Base-by-base conservation (phyloP, 345 rosid genomes). In the Acer yangbiense region DNA sequence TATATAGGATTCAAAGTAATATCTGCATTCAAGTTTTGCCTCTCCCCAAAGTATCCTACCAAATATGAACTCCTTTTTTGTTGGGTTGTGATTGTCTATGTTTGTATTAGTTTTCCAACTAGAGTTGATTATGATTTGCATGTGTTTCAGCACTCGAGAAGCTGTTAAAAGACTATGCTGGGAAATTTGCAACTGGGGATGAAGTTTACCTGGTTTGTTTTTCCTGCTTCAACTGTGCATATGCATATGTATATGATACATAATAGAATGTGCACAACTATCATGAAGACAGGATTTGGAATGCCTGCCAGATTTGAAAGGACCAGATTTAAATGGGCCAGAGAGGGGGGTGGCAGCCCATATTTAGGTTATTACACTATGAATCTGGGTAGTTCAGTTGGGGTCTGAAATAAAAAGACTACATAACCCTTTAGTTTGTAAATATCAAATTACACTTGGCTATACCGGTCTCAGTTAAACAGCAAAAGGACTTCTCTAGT, bases 111-210 rank as follows among this genome's bases (percentile, higher is more conserved):
- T 71, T 71, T 71, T 27, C 16, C 32, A 1, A 3, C 46, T 50
- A 55, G 25, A 54, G 50, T 58, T 80, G 62, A 43, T 43, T 12
- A 25, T 12, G n/a, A 20, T 21, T 41, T 66, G 11, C 58, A 16
- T 76, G 58, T 83, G 70, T 82, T 79, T 82, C 86, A 95, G 94
- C 94, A 12, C 91, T 93, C 12, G 95, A 92, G 88, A 83, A 85
- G 84, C 86, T 93, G 50, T 82, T 95, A 68, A 87, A 81, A 75
- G 88, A 72, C 74, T 86, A 72, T 50, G 83, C 95, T 76, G 92
- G 98, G 69, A 88, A 81, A 83, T 92, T 88, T 82, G 98, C 97
- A 0, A 90, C 89, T 35, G 95, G 94, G 65, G 92, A 90, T 78
- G 90, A 89, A 82, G 86, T 92, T 87, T 89, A 6, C 77, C 73